Percentiles rank a stretch among this genome's conserved stretches.
Conservation (phyloP, 805 yeast species). For the Kluyveromyces dobzhanskii region DNA sequence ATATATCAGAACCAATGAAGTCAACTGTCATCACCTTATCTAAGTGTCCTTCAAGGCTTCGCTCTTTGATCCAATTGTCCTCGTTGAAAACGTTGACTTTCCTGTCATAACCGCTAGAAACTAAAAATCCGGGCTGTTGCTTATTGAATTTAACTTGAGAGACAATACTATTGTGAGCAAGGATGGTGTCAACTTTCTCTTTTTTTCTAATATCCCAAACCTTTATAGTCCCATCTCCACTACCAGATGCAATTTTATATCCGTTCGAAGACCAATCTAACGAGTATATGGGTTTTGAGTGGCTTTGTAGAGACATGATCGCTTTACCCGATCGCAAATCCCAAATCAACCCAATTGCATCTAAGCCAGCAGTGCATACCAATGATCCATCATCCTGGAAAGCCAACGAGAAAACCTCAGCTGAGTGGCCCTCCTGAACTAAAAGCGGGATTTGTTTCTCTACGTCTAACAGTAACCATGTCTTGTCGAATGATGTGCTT, state of each 20-base stretch:
- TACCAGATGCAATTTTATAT: slow-evolving; percentile 66
- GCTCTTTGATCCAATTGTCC: slow-evolving; percentile 59
- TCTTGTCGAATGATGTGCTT: slow-evolving; percentile 71
- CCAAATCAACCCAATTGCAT: slow-evolving; percentile 70
- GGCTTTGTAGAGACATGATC: slow-evolving; percentile 53
- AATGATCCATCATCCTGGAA: slow-evolving; percentile 76
- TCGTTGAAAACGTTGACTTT: slow-evolving; percentile 52
- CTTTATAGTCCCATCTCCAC: slow-evolving; percentile 72
- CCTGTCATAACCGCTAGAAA: slow-evolving; percentile 67
- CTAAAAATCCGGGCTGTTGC: slow-evolving; percentile 39
- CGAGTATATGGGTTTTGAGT: slow-evolving; percentile 61
- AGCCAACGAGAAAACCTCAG: slow-evolving; percentile 53
- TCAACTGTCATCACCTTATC: slow-evolving; percentile 74
- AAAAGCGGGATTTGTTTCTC: slow-evolving; percentile 40
- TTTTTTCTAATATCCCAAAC: slow-evolving; percentile 77
- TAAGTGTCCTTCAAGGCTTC: slow-evolving; percentile 45
- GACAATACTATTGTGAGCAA: slow-evolving; percentile 69
- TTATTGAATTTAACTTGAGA: slow-evolving; percentile 52
- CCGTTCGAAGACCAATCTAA: slow-evolving; percentile 75
- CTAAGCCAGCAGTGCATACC: slow-evolving; percentile 69
- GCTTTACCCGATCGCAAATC: slow-evolving; percentile 74
- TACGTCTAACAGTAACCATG: slow-evolving; percentile 87
- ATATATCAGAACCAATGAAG: slow-evolving; percentile 39
- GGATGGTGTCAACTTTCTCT: slow-evolving; percentile 37
- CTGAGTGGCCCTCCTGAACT: slow-evolving; percentile 81